These are phyloP conservation scores for Pinus taeda DNA, from an alignment of 75 land plant species.

Conservation along the genomic window DNA sequence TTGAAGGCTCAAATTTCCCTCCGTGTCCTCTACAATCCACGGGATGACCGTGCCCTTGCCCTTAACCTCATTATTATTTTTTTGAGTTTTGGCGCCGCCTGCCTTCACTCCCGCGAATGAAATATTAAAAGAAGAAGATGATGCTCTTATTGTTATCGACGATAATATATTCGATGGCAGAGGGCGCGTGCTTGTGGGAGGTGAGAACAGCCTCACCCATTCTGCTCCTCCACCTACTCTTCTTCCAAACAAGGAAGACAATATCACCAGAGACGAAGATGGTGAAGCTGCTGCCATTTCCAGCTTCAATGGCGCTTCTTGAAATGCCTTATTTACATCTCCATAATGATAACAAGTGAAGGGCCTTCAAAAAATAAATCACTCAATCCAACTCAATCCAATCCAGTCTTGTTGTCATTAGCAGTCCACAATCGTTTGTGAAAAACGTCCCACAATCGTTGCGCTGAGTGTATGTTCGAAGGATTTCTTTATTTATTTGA, in stretches of 20 bases:
- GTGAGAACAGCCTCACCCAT: background rate
- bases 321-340: too few species aligned
- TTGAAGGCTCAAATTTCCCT: slow-evolving; percentile 42
- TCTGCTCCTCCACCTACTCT: background rate
- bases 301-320: too few species aligned
- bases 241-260: background rate
- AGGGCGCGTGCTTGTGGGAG: background rate
- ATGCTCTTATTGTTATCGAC: too few species aligned
- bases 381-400: too few species aligned
- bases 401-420: too few species aligned
- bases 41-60: slow-evolving; percentile 26
- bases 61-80: background rate
- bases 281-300: background rate
- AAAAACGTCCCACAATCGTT: too few species aligned
- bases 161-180: background rate
- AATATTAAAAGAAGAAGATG: slow-evolving; percentile 1
- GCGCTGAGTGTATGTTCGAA: too few species aligned
- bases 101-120: background rate
- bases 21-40: slow-evolving; percentile 55
- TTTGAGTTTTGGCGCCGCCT: background rate
- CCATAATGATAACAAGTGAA: too few species aligned
- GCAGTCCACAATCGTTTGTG: too few species aligned
- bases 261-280: background rate
- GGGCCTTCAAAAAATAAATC: too few species aligned
- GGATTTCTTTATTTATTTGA: too few species aligned